Evolutionary conservation across 495 filamentous ascomycete genomes (phyloP).

Genomic region (Neurospora intermedia): DNA sequence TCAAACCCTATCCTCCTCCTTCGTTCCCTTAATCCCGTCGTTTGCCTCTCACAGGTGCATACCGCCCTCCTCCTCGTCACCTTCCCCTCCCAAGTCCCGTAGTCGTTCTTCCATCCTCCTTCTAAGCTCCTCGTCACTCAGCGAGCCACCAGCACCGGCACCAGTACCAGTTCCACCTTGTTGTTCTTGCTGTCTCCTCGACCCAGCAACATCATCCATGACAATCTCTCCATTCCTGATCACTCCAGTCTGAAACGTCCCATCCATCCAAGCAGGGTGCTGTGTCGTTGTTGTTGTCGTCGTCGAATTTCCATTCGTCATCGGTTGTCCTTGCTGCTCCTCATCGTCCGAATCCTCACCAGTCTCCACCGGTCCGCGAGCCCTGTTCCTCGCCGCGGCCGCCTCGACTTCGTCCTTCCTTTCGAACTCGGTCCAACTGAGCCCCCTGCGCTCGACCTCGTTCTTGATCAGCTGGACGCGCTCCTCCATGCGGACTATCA

Average conservation of each 20-base stretch:
- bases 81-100: constrained; percentile 26
- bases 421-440: constrained; percentile 53
- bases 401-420: constrained; percentile 27
- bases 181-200: background rate
- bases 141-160: constrained; percentile 20
- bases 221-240: constrained; percentile 28
- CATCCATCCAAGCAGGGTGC: constrained; percentile 40
- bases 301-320: background rate
- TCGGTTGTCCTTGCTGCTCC: constrained; percentile 1
- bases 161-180: constrained; percentile 5
- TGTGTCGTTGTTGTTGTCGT: constrained; percentile 3
- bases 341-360: background rate
- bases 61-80: constrained; percentile 45
- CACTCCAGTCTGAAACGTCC: constrained; percentile 44
- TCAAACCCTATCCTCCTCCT: background rate
- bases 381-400: constrained; percentile 3
- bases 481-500: constrained; percentile 63
- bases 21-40: background rate
- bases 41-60: constrained; percentile 49
- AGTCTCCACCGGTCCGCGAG: constrained; percentile 5
- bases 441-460: constrained; percentile 68
- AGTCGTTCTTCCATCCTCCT: constrained; percentile 34
- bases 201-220: constrained; percentile 21
- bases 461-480: constrained; percentile 54
- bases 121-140: constrained; percentile 39